Conservation (phyloP, 441 rosid genomes). For the Populus hybrid region DNA sequence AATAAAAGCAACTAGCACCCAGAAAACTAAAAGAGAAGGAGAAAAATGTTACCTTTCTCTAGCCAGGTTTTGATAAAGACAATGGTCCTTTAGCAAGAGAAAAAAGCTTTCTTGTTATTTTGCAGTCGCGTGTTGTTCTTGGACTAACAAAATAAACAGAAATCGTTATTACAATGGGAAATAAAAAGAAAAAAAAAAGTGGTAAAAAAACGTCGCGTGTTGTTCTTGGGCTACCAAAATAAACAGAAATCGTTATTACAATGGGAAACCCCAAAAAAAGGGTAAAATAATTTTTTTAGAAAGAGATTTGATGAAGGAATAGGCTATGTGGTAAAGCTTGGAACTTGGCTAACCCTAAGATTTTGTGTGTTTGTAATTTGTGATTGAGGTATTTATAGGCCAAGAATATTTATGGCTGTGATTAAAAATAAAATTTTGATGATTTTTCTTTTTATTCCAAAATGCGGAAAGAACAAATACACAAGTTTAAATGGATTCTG, state of each 20-base stretch:
- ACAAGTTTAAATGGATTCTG: neutral
- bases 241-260: neutral
- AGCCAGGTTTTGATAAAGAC: neutral
- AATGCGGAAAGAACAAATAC: neutral
- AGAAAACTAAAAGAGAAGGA: neutral
- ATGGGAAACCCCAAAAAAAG: neutral
- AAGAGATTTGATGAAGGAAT: neutral
- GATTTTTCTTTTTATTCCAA: neutral
- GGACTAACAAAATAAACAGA: neutral
- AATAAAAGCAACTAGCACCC: neutral
- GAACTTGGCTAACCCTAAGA: neutral
- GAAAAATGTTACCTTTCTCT: neutral
- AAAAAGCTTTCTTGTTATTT: neutral
- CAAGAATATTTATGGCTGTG: neutral
- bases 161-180: neutral
- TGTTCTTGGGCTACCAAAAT: neutral
- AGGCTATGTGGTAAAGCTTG: neutral
- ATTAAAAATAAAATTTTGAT: neutral
- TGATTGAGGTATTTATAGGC: neutral
- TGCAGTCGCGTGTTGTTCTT: neutral
- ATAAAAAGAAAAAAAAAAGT: too few relatives aligned
- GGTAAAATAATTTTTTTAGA: too few relatives aligned
- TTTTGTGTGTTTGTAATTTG: neutral
- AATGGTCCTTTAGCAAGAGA: neutral
- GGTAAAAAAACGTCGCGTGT: neutral